phyloP scores from a whole-genome alignment of 2,329 filamentous ascomycete genomes.

The Fusarium temperatum region DNA sequence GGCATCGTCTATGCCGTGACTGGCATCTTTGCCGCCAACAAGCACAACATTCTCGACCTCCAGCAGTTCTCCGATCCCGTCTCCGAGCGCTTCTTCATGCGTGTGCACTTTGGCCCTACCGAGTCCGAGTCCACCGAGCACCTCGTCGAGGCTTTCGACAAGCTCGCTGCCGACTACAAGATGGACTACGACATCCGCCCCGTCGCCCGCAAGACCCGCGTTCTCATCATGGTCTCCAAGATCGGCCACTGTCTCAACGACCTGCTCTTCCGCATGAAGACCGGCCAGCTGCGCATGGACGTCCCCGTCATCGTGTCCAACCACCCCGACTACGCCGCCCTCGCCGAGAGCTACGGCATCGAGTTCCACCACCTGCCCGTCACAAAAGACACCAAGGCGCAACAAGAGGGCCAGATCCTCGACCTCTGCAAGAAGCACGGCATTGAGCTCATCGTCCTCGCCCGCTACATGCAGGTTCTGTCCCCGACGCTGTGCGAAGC shows the following conservation, averaged over 20 bases:
- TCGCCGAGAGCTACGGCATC: conserved; percentile 78
- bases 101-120: conserved; percentile 79
- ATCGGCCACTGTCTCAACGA: conserved; percentile 89
- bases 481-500: conserved; percentile 77
- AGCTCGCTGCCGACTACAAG: conserved; percentile 68
- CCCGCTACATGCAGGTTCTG: conserved; percentile 89
- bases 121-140: conserved; percentile 57
- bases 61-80: conserved; percentile 84
- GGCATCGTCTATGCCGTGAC: conserved; percentile 89
- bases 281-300: conserved; percentile 77
- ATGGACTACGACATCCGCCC: conserved; percentile 79
- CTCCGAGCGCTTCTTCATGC: conserved; percentile 85
- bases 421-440: conserved; percentile 73
- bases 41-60: conserved; percentile 83
- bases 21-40: conserved; percentile 75
- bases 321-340: conserved; percentile 75
- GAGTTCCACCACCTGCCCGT: conserved; percentile 85
- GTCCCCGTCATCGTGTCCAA: conserved; percentile 84
- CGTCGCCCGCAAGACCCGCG: conserved; percentile 73
- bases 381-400: conserved; percentile 77
- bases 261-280: conserved; percentile 80
- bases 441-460: conserved; percentile 82
- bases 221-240: conserved; percentile 90
- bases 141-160: conserved; percentile 64
- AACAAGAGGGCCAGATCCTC: conserved; percentile 77